A percentile compares a stretch with the other conserved stretches of the same genome.
phyloP scores from a whole-genome alignment of 2,329 filamentous ascomycete species.

The Verticillium nonalfalfae region DNA sequence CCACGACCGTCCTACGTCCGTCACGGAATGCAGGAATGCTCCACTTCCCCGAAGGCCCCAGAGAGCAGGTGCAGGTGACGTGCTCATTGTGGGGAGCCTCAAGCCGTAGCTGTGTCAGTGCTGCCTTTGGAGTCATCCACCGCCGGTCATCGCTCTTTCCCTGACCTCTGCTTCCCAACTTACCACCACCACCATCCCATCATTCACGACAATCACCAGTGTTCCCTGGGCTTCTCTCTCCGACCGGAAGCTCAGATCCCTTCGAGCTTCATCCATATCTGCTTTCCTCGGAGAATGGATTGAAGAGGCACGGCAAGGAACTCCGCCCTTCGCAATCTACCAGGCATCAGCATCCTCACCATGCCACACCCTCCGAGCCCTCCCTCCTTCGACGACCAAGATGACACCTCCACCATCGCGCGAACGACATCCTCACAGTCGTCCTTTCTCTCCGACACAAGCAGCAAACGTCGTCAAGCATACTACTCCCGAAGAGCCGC shows the following conservation, averaged over 20 bases:
- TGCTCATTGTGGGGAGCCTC: not conserved
- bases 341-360: not conserved
- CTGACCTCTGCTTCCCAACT: not conserved
- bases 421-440: conserved; percentile 13
- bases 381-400: conserved; percentile 2
- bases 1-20: not conserved
- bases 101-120: not conserved
- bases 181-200: not conserved
- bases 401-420: conserved; percentile 12
- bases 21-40: not conserved
- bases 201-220: not conserved
- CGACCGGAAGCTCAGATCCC: not conserved
- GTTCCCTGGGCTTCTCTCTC: not conserved
- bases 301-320: not conserved
- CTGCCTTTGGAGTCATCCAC: not conserved
- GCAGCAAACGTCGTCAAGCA: conserved; percentile 4
- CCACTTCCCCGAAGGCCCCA: not conserved
- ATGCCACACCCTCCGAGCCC: not conserved
- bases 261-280: not conserved
- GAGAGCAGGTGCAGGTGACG: not conserved
- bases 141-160: not conserved
- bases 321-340: not conserved
- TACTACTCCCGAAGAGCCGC: conserved; percentile 7
- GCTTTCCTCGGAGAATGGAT: not conserved
- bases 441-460: conserved; percentile 10